These are phyloP conservation scores for Nicotiana sylvestris DNA, from an alignment of 257 asterid species.

Conservation along the genomic window DNA sequence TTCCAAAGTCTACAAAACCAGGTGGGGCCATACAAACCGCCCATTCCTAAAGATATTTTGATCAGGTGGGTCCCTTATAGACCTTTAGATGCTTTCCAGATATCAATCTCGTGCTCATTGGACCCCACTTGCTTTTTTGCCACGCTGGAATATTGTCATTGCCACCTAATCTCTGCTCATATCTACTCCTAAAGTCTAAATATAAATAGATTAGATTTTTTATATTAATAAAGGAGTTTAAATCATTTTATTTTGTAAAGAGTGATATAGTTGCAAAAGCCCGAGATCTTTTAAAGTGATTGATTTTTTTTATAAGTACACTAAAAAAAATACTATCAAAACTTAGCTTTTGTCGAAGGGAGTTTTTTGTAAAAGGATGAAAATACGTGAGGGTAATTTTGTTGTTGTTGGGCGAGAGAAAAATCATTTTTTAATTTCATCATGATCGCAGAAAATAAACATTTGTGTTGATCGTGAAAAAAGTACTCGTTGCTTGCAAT, in stretches of 20 bases:
- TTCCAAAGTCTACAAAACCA: not conserved
- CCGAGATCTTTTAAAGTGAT: not conserved
- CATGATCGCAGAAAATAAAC: not conserved
- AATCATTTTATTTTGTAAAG: not conserved
- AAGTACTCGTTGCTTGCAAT: too few species aligned
- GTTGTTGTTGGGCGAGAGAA: too few species aligned
- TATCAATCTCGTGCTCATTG: conserved; percentile 28
- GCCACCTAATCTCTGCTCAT: conserved; percentile 10
- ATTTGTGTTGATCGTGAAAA: not conserved
- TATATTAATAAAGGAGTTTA: too few species aligned
- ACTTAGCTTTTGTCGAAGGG: too few species aligned
- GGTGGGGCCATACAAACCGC: not conserved
- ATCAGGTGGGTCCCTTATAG: conserved; percentile 24
- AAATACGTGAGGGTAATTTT: not conserved
- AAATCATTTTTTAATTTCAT: too few species aligned
- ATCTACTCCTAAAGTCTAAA: not conserved
- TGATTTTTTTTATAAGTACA: not conserved
- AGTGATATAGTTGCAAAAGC: not conserved
- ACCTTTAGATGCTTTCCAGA: conserved; percentile 24
- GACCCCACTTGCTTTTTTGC: conserved; percentile 34
- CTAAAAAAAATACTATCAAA: not conserved
- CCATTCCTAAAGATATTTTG: conserved; percentile 15
- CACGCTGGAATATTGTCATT: conserved; percentile 53
- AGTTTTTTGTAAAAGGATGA: not conserved
- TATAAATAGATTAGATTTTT: not conserved